Percentiles rank a stretch among this genome's conserved stretches.
Conservation (phyloP, 2,329 filamentous ascomycete species). For the Alternaria sp. region DNA sequence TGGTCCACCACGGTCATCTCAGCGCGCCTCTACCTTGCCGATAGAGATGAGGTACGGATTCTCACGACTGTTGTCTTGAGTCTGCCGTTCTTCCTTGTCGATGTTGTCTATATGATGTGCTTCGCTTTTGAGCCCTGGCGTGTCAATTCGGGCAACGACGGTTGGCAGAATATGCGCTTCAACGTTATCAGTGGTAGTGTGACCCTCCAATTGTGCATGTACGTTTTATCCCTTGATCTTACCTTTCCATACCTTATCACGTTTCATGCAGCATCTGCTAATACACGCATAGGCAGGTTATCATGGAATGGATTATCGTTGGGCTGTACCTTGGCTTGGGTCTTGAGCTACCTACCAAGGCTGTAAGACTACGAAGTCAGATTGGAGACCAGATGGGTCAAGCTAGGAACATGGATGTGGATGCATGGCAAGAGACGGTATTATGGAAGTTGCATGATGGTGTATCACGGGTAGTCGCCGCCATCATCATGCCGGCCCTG, state of each 20-base stretch:
- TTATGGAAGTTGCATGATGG: constrained; percentile 47
- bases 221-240: constrained; percentile 20
- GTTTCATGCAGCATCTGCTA: constrained; percentile 1
- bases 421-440: constrained; percentile 42
- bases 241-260: neutral
- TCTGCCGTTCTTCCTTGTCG: constrained; percentile 48
- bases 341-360: constrained; percentile 44
- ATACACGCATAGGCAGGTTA: constrained; percentile 38
- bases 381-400: constrained; percentile 39
- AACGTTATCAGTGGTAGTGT: constrained; percentile 50
- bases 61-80: constrained; percentile 49
- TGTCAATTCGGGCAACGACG: constrained; percentile 11
- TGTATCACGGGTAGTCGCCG: constrained; percentile 39
- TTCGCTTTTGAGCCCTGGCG: constrained; percentile 46
- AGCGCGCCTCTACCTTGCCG: constrained; percentile 46
- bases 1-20: constrained; percentile 51
- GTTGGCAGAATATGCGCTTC: constrained; percentile 35
- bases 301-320: constrained; percentile 49
- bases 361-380: constrained; percentile 39
- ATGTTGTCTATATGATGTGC: constrained; percentile 52
- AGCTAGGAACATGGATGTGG: constrained; percentile 38
- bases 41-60: constrained; percentile 46
- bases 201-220: constrained; percentile 50
- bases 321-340: constrained; percentile 46
- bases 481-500: constrained; percentile 44